These are phyloP conservation scores for Boletus rubropictus DNA, from an alignment of 768 basidiomycete species.

Conservation along the genomic window DNA sequence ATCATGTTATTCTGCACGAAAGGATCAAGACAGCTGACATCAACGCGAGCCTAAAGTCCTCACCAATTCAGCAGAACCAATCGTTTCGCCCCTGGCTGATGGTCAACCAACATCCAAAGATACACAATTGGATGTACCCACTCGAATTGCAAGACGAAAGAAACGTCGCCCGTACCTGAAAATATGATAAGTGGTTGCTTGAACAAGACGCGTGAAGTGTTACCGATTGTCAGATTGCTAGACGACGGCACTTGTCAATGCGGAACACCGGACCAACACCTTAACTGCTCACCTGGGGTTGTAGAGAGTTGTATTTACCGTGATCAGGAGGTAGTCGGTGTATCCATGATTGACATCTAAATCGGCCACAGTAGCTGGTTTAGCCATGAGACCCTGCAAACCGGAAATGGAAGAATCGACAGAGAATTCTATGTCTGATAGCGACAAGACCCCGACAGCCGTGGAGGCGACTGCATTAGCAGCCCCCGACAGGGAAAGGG, in stretches of 20 bases:
- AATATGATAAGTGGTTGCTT: conserved; percentile 36
- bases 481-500: conserved; percentile 47
- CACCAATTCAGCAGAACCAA: conserved; percentile 57
- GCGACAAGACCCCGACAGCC: conserved; percentile 56
- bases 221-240: conserved; percentile 37
- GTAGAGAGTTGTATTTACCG: conserved; percentile 51
- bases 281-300: conserved; percentile 51
- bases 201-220: not conserved
- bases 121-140: conserved; percentile 23
- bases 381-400: conserved; percentile 56
- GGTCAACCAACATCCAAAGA: not conserved
- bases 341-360: conserved; percentile 68
- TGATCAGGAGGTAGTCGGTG: conserved; percentile 62
- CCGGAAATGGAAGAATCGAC: conserved; percentile 56
- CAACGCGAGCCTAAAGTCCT: conserved; percentile 8
- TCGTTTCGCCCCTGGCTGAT: conserved; percentile 39
- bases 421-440: conserved; percentile 53
- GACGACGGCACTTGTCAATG: not conserved
- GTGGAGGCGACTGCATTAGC: conserved; percentile 56
- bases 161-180: conserved; percentile 56
- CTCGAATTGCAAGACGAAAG: conserved; percentile 55
- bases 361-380: conserved; percentile 49
- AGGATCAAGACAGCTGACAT: conserved; percentile 1
- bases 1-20: conserved; percentile 43
- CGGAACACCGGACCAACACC: not conserved